Evolutionary conservation across 2,329 filamentous ascomycete species (phyloP).

Genomic region (Epichloe hybrida): DNA sequence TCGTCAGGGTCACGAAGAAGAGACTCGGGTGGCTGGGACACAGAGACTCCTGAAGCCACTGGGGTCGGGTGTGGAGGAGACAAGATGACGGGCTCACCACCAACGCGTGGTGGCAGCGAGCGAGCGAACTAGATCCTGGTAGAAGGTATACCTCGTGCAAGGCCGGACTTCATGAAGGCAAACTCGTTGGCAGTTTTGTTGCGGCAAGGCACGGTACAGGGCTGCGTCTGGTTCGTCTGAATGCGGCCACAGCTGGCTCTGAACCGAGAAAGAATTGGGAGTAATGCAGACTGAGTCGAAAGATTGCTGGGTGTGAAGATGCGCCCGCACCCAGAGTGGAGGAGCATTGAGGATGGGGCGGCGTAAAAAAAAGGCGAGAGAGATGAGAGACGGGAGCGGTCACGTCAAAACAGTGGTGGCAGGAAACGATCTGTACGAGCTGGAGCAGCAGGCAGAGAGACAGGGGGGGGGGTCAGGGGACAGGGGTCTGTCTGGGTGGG

Average conservation of each 20-base stretch:
- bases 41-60: conserved; percentile 27
- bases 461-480: no score
- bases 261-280: neutral
- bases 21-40: conserved; percentile 28
- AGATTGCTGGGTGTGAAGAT: conserved; percentile 1
- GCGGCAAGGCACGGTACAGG: neutral
- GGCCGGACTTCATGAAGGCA: neutral
- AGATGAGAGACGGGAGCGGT: conserved; percentile 6
- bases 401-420: conserved; percentile 21
- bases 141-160: neutral
- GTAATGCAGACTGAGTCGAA: neutral
- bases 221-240: neutral
- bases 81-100: conserved; percentile 34
- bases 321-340: neutral
- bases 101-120: conserved; percentile 19
- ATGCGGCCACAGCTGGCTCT: neutral
- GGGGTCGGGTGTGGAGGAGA: conserved; percentile 25
- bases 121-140: neutral
- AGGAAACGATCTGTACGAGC: conserved; percentile 7
- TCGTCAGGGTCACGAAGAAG: conserved; percentile 42
- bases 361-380: neutral
- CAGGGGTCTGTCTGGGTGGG: no score
- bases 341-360: neutral
- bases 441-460: neutral
- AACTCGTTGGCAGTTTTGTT: neutral